Evolutionary conservation across 805 yeast genomes (phyloP), one percentile per base, ranked within the genome.

Genomic region (Saturnispora quitensis): DNA sequence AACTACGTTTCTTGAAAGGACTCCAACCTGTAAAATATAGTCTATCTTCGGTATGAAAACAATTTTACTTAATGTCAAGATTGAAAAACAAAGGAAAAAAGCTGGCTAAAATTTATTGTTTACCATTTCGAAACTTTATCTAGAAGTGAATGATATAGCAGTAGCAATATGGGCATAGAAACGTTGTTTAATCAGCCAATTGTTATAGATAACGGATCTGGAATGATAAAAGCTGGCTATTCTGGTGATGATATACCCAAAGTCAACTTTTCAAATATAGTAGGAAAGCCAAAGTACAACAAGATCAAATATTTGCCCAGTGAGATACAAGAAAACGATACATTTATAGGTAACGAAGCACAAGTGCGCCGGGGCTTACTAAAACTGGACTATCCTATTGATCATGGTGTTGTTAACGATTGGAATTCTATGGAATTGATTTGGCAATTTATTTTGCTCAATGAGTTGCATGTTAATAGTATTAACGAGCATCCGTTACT

Each of bases 231-330:
- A 63, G 87, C 95, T 1, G 97, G 98, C 1, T 87, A 90, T 66
- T 95, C 97, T 0, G 97, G 97, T 22, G 95, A 86, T 58, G 93
- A 88, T 47, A 76, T 73, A 57, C 98, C 98, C 3, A 76, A 80
- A 59, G 66, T 77, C 44, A 74, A 73, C 58, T 79, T 81, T 28
- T 81, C 89, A 2, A 70, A 88, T 22, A 67, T 83, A 65, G 40
- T 88, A 3, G 98, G 98, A 4, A 71, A 83, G 52, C 91, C 95
- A 10, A 90, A 89, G 63, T 91, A 90, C 64, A 77, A 81, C 36
- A 82, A 86, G 61, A 78, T 86, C 48, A 43, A 48, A n/a, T 50
- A 51, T 47, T 88, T 66, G 63, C 86, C 95, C 2, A 83, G 84
- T 28, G 78, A 81, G 10, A 64, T 77, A 3, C 78, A 80, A 43